Conservation (phyloP, 1,284 basidiomycete species). For the Quambalaria eucalypti region DNA sequence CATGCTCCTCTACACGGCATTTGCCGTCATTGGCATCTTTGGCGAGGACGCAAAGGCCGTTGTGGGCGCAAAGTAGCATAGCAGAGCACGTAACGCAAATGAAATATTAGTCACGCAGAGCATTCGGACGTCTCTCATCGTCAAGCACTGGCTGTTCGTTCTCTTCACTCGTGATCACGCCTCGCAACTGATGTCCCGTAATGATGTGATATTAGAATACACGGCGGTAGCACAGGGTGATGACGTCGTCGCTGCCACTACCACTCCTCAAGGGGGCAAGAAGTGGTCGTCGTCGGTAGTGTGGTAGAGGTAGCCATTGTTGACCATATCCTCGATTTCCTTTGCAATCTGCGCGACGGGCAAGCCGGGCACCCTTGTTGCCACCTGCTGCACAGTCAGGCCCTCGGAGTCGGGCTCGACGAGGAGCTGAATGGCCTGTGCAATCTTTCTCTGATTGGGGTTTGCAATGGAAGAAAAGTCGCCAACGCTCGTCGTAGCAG, state of each 20-base stretch:
- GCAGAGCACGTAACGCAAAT: too few species aligned
- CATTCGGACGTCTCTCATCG: too few species aligned
- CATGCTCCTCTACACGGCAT: conserved; percentile 43
- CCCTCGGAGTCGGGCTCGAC: background rate
- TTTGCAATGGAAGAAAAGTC: background rate
- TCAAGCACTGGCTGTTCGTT: too few species aligned
- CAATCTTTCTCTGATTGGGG: background rate
- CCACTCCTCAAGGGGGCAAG: background rate
- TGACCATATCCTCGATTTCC: conserved; percentile 2
- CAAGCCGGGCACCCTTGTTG: background rate
- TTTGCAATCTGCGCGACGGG: background rate
- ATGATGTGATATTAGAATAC: too few species aligned
- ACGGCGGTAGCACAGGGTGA: too few species aligned
- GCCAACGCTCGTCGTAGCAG: background rate
- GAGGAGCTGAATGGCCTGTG: background rate
- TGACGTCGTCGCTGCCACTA: too few species aligned
- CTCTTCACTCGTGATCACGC: too few species aligned
- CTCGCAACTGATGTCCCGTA: too few species aligned
- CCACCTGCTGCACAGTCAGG: background rate
- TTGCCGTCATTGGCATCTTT: conserved; percentile 44
- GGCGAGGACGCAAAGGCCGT: background rate
- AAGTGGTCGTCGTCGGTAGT: background rate
- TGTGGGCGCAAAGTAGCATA: background rate
- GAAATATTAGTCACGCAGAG: too few species aligned
- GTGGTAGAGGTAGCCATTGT: conserved; percentile 1